Conservation (phyloP, 176 grass and related monocot genomes). For the Avena sativa region DNA sequence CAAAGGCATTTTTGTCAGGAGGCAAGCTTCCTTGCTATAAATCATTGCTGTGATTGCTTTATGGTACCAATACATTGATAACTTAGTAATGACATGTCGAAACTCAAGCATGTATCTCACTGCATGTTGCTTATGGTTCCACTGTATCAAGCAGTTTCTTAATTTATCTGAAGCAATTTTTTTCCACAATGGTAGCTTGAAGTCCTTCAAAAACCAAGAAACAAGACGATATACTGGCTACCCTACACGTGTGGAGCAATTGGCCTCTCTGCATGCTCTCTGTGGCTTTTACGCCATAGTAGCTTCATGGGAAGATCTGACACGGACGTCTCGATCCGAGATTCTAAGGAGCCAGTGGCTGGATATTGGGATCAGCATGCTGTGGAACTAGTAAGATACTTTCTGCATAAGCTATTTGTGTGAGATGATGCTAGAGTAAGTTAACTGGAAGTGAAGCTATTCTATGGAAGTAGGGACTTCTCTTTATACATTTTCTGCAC, state of each 20-base stretch:
- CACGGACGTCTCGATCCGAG: constrained; percentile 83
- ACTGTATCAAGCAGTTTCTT: not conserved
- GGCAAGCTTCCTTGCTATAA: constrained; percentile 13
- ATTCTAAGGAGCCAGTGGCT: constrained; percentile 72
- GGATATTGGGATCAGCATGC: constrained; percentile 86
- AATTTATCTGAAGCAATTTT: constrained; percentile 34
- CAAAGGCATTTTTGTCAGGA: not conserved
- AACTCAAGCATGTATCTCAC: constrained; percentile 24
- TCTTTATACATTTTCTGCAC: not conserved
- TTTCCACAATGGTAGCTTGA: constrained; percentile 58
- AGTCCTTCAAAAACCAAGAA: constrained; percentile 72
- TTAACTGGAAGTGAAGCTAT: not conserved
- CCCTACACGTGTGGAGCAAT: constrained; percentile 82
- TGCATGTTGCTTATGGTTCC: constrained; percentile 11
- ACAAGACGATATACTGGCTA: constrained; percentile 71
- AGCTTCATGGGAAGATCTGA: constrained; percentile 94
- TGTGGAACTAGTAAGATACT: constrained; percentile 69
- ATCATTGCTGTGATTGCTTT: constrained; percentile 7
- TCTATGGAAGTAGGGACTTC: not conserved
- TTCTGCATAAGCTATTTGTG: constrained; percentile 6
- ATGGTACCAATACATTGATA: not conserved
- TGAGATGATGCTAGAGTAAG: not conserved
- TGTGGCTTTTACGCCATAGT: constrained; percentile 89
- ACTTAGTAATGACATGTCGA: not conserved
- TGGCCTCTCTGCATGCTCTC: constrained; percentile 80